Conservation (phyloP, 176 grass and related monocot genomes). For the bread wheat (Triticum aestivum) region IWGSC_CS_RefSeq_v2.1 NC_057806.1:561643325-561643824, state of each 20-base stretch:
- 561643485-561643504: neutral
- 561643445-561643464: conserved; percentile 89
- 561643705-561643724: conserved; percentile 64
- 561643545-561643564: conserved; percentile 75
- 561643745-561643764: neutral
- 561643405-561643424: conserved; percentile 52
- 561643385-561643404: conserved; percentile 55
- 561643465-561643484: conserved; percentile 65
- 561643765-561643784: neutral
- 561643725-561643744: conserved; percentile 52
- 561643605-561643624: neutral
- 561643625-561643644: neutral
- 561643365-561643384: conserved; percentile 83
- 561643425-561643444: conserved; percentile 38
- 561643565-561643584: conserved; percentile 45
- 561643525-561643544: conserved; percentile 82
- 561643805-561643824: neutral
- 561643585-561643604: neutral
- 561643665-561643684: conserved; percentile 52
- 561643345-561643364: conserved; percentile 66
- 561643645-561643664: conserved; percentile 28
- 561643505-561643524: conserved; percentile 65
- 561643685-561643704: conserved; percentile 71
- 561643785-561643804: neutral
- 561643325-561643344: conserved; percentile 55